A percentile compares a stretch with the other conserved stretches of the same genome.
These are phyloP conservation scores for Jacaranda copaia DNA, from an alignment of 257 asterid genomes.

Conservation along the genomic window DNA sequence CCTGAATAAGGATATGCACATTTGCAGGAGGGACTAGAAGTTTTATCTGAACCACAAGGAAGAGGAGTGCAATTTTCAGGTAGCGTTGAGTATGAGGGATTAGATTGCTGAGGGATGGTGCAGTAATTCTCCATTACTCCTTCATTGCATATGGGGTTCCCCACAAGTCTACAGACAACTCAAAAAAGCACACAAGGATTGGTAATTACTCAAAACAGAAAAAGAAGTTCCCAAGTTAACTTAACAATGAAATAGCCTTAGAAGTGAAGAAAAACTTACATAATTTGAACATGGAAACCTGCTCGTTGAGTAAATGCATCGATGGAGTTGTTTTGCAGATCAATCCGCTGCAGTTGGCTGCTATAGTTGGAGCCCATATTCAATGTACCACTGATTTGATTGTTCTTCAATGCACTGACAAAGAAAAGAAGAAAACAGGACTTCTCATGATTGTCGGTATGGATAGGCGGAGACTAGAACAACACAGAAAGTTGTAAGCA, in stretches of 20 bases:
- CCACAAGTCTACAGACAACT: conserved; percentile 58
- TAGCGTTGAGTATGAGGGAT: conserved; percentile 57
- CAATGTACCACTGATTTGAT: conserved; percentile 61
- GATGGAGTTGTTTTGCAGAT: conserved; percentile 56
- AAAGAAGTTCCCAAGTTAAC: not conserved
- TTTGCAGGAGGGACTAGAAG: conserved; percentile 72
- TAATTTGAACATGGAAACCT: conserved; percentile 44
- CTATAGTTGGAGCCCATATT: conserved; percentile 48
- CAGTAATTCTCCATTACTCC: conserved; percentile 54
- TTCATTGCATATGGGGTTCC: conserved; percentile 66
- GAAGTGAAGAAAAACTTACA: conserved; percentile 47
- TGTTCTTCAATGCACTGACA: conserved; percentile 64
- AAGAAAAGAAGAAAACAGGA: not conserved
- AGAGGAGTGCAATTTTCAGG: conserved; percentile 52
- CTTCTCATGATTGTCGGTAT: not conserved
- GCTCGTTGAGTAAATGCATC: conserved; percentile 52
- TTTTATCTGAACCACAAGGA: conserved; percentile 50
- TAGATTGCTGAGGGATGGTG: conserved; percentile 39
- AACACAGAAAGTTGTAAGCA: not conserved
- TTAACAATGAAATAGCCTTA: not conserved
- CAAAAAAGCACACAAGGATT: not conserved
- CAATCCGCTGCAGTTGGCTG: conserved; percentile 57
- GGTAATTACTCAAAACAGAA: not conserved
- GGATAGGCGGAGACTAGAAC: not conserved
- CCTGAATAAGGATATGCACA: conserved; percentile 87